A percentile compares a stretch with the other conserved stretches of the same genome.
phyloP scores from a whole-genome alignment of 225 moss, liverwort and hornwort genomes.

The Physcomitrium patens region DNA sequence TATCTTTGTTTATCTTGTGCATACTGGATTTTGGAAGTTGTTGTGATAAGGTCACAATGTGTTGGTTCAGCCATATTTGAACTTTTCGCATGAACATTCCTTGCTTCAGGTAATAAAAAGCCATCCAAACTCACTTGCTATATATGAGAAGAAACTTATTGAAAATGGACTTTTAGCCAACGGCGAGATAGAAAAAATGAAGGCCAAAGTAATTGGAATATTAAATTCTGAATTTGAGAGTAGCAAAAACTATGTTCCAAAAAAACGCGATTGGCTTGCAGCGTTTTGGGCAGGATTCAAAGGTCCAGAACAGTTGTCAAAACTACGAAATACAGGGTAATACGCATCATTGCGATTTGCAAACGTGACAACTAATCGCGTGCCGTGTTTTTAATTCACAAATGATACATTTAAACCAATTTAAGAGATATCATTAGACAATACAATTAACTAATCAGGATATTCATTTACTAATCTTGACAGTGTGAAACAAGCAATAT shows the following conservation, averaged over 20 bases:
- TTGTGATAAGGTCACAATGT: slow-evolving; percentile 2
- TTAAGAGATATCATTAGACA: not conserved
- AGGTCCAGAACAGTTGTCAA: slow-evolving; percentile 86
- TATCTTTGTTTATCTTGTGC: not conserved
- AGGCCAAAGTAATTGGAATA: slow-evolving; percentile 61
- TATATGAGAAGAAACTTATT: slow-evolving; percentile 76
- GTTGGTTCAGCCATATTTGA: slow-evolving; percentile 13
- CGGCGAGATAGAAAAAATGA: slow-evolving; percentile 73
- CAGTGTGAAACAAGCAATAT: slow-evolving; percentile 79
- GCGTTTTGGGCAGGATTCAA: slow-evolving; percentile 93
- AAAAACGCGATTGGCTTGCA: slow-evolving; percentile 83
- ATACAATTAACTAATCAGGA: not conserved
- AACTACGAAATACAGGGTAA: slow-evolving; percentile 86
- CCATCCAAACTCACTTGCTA: slow-evolving; percentile 73
- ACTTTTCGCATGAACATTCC: slow-evolving; percentile 15
- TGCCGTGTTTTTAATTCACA: slow-evolving; percentile 10
- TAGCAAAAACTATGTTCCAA: slow-evolving; percentile 82
- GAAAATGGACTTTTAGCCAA: slow-evolving; percentile 68
- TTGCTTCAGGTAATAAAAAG: slow-evolving; percentile 66
- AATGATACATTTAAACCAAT: not conserved
- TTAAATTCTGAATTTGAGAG: slow-evolving; percentile 81
- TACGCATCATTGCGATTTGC: slow-evolving; percentile 12
- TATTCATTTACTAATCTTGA: slow-evolving; percentile 7
- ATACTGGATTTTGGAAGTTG: slow-evolving; percentile 2
- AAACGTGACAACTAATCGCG: not conserved